Percentiles rank a stretch among this genome's conserved stretches.
Evolutionary conservation across 805 yeast species (phyloP).

Genomic region (Saturnispora quitensis): DNA sequence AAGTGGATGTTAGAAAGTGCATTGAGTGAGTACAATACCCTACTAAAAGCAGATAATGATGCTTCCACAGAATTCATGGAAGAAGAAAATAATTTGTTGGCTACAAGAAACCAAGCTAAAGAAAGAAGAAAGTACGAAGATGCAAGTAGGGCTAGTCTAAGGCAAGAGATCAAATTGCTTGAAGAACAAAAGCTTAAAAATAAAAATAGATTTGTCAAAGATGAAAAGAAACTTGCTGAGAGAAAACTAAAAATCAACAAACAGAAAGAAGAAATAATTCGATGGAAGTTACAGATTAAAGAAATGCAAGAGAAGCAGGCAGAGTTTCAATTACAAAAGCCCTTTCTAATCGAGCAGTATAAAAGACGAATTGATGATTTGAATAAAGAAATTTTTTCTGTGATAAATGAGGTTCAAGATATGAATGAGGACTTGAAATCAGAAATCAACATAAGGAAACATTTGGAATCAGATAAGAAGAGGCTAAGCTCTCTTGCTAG

Average conservation of each 20-base stretch:
- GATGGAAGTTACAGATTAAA: constrained; percentile 27
- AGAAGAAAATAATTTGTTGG: constrained; percentile 27
- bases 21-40: constrained; percentile 32
- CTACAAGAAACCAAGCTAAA: constrained; percentile 30
- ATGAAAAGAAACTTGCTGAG: constrained; percentile 22
- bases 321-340: constrained; percentile 9
- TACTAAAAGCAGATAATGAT: constrained; percentile 27
- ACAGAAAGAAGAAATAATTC: constrained; percentile 27
- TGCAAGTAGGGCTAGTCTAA: constrained; percentile 30
- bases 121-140: constrained; percentile 35
- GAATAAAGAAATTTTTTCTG: constrained; percentile 21
- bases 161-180: constrained; percentile 33
- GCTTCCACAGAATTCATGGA: constrained; percentile 30
- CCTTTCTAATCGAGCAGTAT: constrained; percentile 15
- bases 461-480: constrained; percentile 19
- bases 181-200: constrained; percentile 34
- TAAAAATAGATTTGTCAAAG: constrained; percentile 28
- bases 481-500: constrained; percentile 20
- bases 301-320: constrained; percentile 16
- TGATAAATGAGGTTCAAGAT: constrained; percentile 23
- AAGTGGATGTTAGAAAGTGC: constrained; percentile 34
- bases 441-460: constrained; percentile 20
- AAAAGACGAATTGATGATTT: constrained; percentile 19
- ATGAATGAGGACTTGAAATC: constrained; percentile 28
- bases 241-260: constrained; percentile 25